A percentile compares a stretch with the other conserved stretches of the same genome.
These are phyloP conservation scores for Melaleuca alternifolia DNA, from an alignment of 345 rosid genomes.

Conservation along the genomic window DNA sequence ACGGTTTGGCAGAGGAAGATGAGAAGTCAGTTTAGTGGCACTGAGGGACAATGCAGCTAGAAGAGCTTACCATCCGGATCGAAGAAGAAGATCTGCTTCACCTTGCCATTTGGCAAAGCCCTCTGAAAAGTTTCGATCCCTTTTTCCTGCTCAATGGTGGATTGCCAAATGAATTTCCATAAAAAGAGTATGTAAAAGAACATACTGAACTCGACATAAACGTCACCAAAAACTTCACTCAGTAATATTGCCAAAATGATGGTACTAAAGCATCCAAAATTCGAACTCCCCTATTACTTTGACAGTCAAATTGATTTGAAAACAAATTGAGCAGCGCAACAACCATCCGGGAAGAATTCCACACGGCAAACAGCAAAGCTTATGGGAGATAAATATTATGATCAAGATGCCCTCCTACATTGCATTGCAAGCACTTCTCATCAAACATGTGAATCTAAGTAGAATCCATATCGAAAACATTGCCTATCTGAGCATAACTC, in stretches of 20 bases:
- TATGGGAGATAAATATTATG: neutral
- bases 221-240: neutral
- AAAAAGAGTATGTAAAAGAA: neutral
- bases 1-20: neutral
- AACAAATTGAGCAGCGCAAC: neutral
- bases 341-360: neutral
- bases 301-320: neutral
- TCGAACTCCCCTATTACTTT: neutral
- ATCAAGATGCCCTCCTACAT: neutral
- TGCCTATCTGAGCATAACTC: neutral
- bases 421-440: neutral
- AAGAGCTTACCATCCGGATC: conserved; percentile 78
- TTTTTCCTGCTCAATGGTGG: conserved; percentile 43
- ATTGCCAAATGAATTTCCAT: neutral
- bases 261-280: neutral
- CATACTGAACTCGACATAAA: neutral
- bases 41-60: neutral
- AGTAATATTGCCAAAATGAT: neutral
- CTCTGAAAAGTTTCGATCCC: conserved; percentile 65
- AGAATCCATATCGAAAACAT: neutral
- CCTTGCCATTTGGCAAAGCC: conserved; percentile 54
- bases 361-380: neutral
- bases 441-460: neutral
- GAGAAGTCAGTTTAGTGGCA: neutral
- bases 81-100: conserved; percentile 87